phyloP scores from a whole-genome alignment of 164 flowering plant genomes.

The Cinnamomum chago region DNA sequence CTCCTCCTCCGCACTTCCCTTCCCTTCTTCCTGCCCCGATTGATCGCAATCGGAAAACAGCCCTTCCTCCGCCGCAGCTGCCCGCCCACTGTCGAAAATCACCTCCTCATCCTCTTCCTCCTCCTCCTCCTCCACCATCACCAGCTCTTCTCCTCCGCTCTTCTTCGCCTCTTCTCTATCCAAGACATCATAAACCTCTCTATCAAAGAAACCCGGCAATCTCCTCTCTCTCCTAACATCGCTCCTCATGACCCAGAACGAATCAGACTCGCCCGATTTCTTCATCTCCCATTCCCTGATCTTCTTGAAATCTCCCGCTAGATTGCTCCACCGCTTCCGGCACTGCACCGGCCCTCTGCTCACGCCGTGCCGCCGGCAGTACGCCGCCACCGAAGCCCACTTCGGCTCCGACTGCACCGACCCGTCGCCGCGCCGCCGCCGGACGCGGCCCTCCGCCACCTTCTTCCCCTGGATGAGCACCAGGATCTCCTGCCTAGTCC shows the following conservation, averaged over 20 bases:
- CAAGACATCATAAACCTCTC: slow-evolving; percentile 73
- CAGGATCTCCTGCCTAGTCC: slow-evolving; percentile 92
- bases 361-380: slow-evolving; percentile 77
- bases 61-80: slow-evolving; percentile 61
- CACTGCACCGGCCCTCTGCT: slow-evolving; percentile 91
- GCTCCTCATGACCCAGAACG: slow-evolving; percentile 89
- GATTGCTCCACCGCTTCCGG: slow-evolving; percentile 91
- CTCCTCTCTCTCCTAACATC: slow-evolving; percentile 71
- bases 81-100: slow-evolving; percentile 59
- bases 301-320: slow-evolving; percentile 89
- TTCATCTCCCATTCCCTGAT: slow-evolving; percentile 74
- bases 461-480: slow-evolving; percentile 82
- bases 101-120: slow-evolving; percentile 21
- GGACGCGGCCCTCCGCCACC: slow-evolving; percentile 67
- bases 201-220: slow-evolving; percentile 84
- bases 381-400: slow-evolving; percentile 86
- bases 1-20: slow-evolving; percentile 28
- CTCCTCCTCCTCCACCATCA: not conserved
- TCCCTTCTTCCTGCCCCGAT: slow-evolving; percentile 26
- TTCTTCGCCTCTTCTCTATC: slow-evolving; percentile 25
- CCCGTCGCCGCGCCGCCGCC: slow-evolving; percentile 38
- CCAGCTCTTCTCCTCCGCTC: not conserved
- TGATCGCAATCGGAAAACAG: slow-evolving; percentile 64
- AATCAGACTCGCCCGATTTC: slow-evolving; percentile 39
- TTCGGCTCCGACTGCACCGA: slow-evolving; percentile 61